These are phyloP conservation scores for Phycomyces nitens DNA, from an alignment of 192 early-diverging fungal genomes.

Conservation along the genomic window DNA sequence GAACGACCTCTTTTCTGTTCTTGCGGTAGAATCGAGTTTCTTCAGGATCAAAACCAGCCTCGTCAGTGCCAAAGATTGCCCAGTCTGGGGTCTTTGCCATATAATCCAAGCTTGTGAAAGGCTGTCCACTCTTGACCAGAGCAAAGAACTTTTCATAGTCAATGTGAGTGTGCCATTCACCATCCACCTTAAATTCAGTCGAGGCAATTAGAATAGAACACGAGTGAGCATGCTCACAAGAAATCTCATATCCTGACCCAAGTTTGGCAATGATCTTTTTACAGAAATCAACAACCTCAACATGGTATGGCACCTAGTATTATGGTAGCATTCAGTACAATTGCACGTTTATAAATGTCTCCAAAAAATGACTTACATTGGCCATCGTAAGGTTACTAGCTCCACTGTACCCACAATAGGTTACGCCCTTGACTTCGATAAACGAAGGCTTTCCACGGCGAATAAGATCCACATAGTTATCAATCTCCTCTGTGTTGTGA, in stretches of 20 bases:
- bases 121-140: constrained; percentile 47
- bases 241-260: constrained; percentile 63
- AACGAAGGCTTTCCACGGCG: constrained; percentile 63
- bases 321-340: too few species aligned
- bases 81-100: constrained; percentile 65
- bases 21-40: constrained; percentile 66
- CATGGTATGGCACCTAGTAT: constrained; percentile 43
- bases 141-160: constrained; percentile 70
- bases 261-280: constrained; percentile 50
- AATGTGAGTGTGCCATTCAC: constrained; percentile 71
- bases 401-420: constrained; percentile 72
- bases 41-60: constrained; percentile 68
- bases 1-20: constrained; percentile 20
- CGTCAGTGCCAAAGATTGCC: constrained; percentile 64
- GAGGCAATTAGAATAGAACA: constrained; percentile 66
- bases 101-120: constrained; percentile 63
- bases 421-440: constrained; percentile 76
- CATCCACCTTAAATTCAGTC: constrained; percentile 61
- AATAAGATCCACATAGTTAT: constrained; percentile 63
- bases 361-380: constrained; percentile 57
- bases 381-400: constrained; percentile 63
- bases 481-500: constrained; percentile 63
- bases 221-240: constrained; percentile 68
- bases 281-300: constrained; percentile 66
- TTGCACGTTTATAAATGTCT: too few species aligned